Base-by-base conservation (phyloP, 2,329 filamentous ascomycete species). In the Apiospora rasikravindrae region DNA sequence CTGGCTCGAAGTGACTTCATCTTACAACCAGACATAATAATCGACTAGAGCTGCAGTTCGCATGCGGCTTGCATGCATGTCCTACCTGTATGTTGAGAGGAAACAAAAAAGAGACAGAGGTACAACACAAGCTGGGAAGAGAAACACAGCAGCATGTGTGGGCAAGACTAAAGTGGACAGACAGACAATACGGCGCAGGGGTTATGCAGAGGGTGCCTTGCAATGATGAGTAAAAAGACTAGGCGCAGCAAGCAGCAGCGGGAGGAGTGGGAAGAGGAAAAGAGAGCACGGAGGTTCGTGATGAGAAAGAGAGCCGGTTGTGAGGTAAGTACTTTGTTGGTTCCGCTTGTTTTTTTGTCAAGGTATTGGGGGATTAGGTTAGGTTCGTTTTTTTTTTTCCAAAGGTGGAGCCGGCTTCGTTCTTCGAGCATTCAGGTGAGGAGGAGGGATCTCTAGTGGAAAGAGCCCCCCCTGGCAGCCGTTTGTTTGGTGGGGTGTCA, bases 381-480 rank as follows among this genome's bases (percentile, higher is more conserved):
- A 64, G 57, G 33, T 64, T 37, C 29, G 19, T 64, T 40, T 37
- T 37, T 64, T 53, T 51, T 53, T 26, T 4, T n/a, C n/a, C n/a
- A 4, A 14, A 40, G 19, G 57, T 64, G 71, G 71, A 71, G 8
- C 44, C 42, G 57, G 66, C 37, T 74, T 79, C 77, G 77, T 78
- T 79, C 72, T 74, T 73, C 73, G 73, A 74, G 77, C 78, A 78
- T 75, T 79, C 75, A 79, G 75, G 77, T 71, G 75, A 69, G 68
- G 72, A 64, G 57, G 57, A 64, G 57, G 57, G 24, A 40, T 64
- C 57, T 64, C 53, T 61, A 57, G 74, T 51, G 70, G 70, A 71
- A 71, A 74, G 73, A 75, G 76, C 74, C 75, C 73, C 71, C 72
- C 40, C 73, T 44, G 47, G 71, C 71, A 70, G 71, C 72, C 71